These are phyloP conservation scores for Flaveria floridana DNA, from an alignment of 140 eudicot species.

Conservation along the genomic window DNA sequence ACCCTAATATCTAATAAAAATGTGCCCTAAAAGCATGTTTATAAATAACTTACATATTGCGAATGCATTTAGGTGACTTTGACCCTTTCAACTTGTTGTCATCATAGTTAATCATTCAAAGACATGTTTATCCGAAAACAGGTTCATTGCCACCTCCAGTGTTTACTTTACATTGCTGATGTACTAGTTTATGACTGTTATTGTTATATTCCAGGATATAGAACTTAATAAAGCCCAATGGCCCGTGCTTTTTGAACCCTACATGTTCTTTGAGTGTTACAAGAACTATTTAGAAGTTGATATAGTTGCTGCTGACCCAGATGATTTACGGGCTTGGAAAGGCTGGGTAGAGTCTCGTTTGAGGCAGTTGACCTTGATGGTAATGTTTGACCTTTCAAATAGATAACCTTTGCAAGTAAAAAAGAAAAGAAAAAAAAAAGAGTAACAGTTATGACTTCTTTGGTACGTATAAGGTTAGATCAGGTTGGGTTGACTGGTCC, in stretches of 20 bases:
- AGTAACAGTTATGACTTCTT: neutral
- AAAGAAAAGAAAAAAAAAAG: neutral
- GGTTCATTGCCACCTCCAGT: neutral
- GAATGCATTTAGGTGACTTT: neutral
- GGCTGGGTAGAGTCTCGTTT: slow-evolving; percentile 92
- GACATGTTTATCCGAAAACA: neutral
- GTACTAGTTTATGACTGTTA: neutral
- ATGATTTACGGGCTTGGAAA: slow-evolving; percentile 76
- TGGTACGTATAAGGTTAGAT: neutral
- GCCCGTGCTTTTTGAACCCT: slow-evolving; percentile 69
- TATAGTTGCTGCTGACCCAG: slow-evolving; percentile 57
- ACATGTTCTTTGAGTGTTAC: slow-evolving; percentile 72
- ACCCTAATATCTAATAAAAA: neutral
- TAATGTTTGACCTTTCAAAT: slow-evolving; percentile 16
- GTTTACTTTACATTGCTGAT: neutral
- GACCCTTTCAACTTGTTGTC: neutral
- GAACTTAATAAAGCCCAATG: slow-evolving; percentile 62
- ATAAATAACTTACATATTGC: neutral
- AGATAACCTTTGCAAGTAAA: neutral
- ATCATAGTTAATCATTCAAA: neutral
- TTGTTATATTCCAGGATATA: slow-evolving; percentile 47
- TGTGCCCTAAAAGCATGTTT: neutral
- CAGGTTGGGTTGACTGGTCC: neutral
- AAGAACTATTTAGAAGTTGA: slow-evolving; percentile 79
- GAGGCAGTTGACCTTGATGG: slow-evolving; percentile 86